Conservation (phyloP, 2,329 filamentous ascomycete species). For the Penicillium sp. region DNA sequence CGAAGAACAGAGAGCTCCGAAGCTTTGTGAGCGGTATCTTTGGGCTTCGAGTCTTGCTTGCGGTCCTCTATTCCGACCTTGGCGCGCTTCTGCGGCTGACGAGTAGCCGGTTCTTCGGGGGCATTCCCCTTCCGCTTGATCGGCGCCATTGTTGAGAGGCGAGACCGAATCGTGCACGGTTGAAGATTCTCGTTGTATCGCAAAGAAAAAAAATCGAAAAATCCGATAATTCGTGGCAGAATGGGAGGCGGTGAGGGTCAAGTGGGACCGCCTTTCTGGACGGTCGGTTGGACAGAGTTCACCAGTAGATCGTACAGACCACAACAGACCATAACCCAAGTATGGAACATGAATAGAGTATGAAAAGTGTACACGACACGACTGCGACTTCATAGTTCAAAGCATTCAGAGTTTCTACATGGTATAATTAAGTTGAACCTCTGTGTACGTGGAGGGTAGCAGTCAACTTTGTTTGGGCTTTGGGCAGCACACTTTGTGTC, state of each 20-base stretch:
- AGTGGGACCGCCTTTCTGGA: constrained; percentile 11
- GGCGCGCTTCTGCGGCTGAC: constrained; percentile 44
- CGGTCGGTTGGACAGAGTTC: not conserved
- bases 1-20: constrained; percentile 50
- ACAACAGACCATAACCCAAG: not conserved
- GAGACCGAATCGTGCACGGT: constrained; percentile 27
- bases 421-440: not conserved
- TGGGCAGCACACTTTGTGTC: not conserved
- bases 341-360: not conserved
- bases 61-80: constrained; percentile 40
- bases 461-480: not conserved
- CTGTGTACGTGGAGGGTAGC: not conserved
- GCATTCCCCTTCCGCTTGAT: constrained; percentile 49
- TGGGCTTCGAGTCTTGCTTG: constrained; percentile 37
- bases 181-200: constrained; percentile 29
- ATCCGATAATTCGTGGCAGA: constrained; percentile 26
- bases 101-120: constrained; percentile 37
- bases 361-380: not conserved
- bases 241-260: constrained; percentile 15
- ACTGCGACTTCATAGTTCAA: not conserved
- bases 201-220: constrained; percentile 30
- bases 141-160: constrained; percentile 42
- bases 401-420: not conserved
- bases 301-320: not conserved
- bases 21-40: constrained; percentile 31